Conservation (phyloP, 1,284 basidiomycete species). For the Ceratorhiza oryzae-sativae region DNA sequence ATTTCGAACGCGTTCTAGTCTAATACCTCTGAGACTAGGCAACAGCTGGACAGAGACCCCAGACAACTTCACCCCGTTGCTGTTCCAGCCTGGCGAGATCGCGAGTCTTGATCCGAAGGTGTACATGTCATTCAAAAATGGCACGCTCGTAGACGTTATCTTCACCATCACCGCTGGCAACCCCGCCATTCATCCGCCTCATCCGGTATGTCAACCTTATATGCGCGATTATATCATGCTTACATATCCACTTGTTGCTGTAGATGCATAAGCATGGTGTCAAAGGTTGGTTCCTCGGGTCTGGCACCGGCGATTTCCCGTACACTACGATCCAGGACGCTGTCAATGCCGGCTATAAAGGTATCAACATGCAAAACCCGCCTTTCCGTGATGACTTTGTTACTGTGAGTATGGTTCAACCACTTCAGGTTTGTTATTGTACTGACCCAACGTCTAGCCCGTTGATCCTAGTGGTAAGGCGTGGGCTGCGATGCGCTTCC, state of each 20-base stretch:
- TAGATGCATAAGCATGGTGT: conserved; percentile 32
- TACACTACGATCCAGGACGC: conserved; percentile 20
- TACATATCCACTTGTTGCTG: not conserved
- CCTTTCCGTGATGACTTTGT: conserved; percentile 20
- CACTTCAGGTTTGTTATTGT: not conserved
- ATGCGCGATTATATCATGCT: not conserved
- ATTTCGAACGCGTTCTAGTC: not conserved
- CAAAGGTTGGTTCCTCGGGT: conserved; percentile 36
- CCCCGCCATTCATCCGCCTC: conserved; percentile 8
- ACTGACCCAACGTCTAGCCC: not conserved
- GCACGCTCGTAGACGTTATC: conserved; percentile 29
- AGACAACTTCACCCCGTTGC: conserved; percentile 15
- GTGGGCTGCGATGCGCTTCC: conserved; percentile 35
- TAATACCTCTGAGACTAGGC: not conserved
- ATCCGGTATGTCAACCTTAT: not conserved
- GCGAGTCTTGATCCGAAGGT: conserved; percentile 14
- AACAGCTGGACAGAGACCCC: not conserved
- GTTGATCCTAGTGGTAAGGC: conserved; percentile 11
- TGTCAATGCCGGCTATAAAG: conserved; percentile 11
- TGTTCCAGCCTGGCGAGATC: conserved; percentile 12
- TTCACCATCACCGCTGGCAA: conserved; percentile 20
- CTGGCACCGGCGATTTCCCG: conserved; percentile 23
- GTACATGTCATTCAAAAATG: conserved; percentile 5
- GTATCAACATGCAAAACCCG: conserved; percentile 31
- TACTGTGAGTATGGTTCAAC: conserved; percentile 4